These are phyloP conservation scores for Talaromyces liani DNA, from an alignment of 495 filamentous ascomycete genomes.

Conservation along the genomic window DNA sequence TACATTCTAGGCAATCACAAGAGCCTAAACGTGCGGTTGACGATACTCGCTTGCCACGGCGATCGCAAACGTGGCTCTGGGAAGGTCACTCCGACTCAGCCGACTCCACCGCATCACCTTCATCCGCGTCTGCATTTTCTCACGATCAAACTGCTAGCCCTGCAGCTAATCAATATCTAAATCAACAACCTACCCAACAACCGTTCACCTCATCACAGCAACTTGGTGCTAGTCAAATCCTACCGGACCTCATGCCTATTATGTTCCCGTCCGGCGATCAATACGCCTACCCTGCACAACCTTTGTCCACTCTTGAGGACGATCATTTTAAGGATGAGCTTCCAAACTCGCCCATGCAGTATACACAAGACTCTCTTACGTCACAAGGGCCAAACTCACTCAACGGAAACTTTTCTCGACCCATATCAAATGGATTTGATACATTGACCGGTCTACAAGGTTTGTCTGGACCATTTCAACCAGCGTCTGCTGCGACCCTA, in stretches of 20 bases:
- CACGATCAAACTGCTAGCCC: neutral
- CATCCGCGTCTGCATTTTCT: neutral
- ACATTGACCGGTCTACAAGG: neutral
- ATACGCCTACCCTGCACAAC: constrained; percentile 83
- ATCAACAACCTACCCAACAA: constrained; percentile 23
- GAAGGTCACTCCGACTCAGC: neutral
- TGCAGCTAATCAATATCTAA: constrained; percentile 16
- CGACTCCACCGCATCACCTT: constrained; percentile 4
- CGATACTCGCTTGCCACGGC: constrained; percentile 11
- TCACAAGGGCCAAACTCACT: neutral
- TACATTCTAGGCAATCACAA: constrained; percentile 13
- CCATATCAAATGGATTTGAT: neutral
- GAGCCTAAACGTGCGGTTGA: constrained; percentile 24
- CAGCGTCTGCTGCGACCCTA: neutral
- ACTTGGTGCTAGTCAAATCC: constrained; percentile 23
- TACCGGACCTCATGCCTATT: constrained; percentile 74
- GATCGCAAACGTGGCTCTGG: constrained; percentile 6
- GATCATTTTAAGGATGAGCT: constrained; percentile 27
- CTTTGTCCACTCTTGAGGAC: constrained; percentile 59
- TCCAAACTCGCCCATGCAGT: constrained; percentile 5
- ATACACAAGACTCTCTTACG: neutral
- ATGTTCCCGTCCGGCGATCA: constrained; percentile 92
- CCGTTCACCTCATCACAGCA: constrained; percentile 27
- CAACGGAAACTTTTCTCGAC: neutral
- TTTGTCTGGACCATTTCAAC: neutral